phyloP scores from a whole-genome alignment of 2,329 filamentous ascomycete species.

The Diaporthe citrichinensis region DNA sequence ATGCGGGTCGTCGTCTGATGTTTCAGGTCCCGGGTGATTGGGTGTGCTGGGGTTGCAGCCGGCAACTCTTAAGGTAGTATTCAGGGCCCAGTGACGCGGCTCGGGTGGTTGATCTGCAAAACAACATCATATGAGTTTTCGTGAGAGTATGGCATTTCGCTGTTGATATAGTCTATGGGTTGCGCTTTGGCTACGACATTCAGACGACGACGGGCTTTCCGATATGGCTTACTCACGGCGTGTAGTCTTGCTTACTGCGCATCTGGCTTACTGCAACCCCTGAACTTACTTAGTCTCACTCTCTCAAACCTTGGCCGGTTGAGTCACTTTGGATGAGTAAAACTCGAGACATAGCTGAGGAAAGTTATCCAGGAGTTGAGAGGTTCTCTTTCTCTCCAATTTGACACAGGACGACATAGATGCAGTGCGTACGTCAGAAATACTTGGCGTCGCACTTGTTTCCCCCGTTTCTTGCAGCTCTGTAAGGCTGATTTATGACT shows the following conservation, averaged over 20 bases:
- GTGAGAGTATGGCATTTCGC: neutral
- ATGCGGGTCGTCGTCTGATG: slow-evolving; percentile 19
- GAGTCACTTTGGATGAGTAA: neutral
- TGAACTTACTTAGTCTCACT: neutral
- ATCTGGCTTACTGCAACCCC: neutral
- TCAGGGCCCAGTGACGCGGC: slow-evolving; percentile 20
- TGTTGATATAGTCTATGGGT: neutral
- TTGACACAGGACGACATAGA: neutral
- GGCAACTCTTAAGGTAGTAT: neutral
- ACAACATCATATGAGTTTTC: neutral
- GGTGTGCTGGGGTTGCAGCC: slow-evolving; percentile 14
- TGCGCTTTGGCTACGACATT: neutral
- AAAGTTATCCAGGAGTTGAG: too few species aligned
- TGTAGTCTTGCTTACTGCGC: neutral
- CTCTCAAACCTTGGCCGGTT: neutral
- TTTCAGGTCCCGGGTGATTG: slow-evolving; percentile 4
- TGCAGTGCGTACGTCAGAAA: neutral
- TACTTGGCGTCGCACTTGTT: neutral
- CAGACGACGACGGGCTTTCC: neutral
- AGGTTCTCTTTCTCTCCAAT: neutral
- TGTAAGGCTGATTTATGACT: too few species aligned
- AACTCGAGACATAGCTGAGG: neutral
- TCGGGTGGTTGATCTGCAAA: neutral
- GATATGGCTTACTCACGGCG: neutral
- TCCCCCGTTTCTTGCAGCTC: neutral